A percentile compares a stretch with the other conserved stretches of the same genome.
phyloP scores from a whole-genome alignment of 768 basidiomycete species.

The Pleurotus eryngii region DNA sequence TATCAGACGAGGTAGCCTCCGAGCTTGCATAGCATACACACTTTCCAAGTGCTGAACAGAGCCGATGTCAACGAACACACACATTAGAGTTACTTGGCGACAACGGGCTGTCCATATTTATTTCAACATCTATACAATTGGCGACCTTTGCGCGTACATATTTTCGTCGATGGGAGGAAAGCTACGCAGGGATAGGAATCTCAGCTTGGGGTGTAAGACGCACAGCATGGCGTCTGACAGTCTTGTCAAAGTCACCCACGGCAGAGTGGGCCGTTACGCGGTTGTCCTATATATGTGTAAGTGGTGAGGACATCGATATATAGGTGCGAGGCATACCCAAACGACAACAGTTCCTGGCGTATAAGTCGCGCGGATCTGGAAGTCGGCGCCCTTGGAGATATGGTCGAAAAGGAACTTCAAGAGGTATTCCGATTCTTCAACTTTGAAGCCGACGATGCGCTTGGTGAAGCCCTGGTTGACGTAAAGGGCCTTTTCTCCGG shows the following conservation, averaged over 20 bases:
- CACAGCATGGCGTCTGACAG: slow-evolving; percentile 40
- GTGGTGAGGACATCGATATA: not conserved
- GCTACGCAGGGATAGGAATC: slow-evolving; percentile 32
- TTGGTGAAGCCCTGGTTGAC: slow-evolving; percentile 55
- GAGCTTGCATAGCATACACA: too few relatives aligned
- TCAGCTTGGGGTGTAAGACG: slow-evolving; percentile 49
- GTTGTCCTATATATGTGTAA: slow-evolving; percentile 30
- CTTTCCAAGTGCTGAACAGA: too few relatives aligned
- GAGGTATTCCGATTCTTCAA: slow-evolving; percentile 53
- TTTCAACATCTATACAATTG: not conserved
- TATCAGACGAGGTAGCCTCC: too few relatives aligned
- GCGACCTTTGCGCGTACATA: not conserved
- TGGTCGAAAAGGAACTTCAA: slow-evolving; percentile 55
- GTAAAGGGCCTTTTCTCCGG: slow-evolving; percentile 60
- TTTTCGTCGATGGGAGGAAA: slow-evolving; percentile 28
- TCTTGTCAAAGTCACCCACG: slow-evolving; percentile 33
- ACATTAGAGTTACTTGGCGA: too few relatives aligned
- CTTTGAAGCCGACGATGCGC: slow-evolving; percentile 52
- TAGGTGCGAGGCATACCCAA: slow-evolving; percentile 35
- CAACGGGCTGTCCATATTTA: too few relatives aligned
- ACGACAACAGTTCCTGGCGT: slow-evolving; percentile 53
- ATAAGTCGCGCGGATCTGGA: slow-evolving; percentile 47
- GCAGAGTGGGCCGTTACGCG: slow-evolving; percentile 47
- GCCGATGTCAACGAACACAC: too few relatives aligned
- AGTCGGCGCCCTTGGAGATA: slow-evolving; percentile 46